Conservation (phyloP, 352 stramenopile species). For the Phytophthora cryptogea region DNA sequence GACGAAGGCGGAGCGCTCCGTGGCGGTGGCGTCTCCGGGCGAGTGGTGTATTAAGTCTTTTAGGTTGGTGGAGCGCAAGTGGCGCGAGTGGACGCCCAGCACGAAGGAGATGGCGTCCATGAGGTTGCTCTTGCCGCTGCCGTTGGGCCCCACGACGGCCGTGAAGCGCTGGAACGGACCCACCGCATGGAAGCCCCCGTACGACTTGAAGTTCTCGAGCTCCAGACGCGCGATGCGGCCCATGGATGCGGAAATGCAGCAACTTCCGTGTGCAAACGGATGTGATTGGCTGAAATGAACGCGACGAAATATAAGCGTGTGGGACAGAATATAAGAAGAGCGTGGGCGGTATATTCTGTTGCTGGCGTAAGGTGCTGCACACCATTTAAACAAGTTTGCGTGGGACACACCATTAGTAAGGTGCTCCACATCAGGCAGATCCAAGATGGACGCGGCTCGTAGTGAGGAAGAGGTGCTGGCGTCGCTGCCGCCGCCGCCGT, state of each 20-base stretch:
- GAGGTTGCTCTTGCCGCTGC: constrained; percentile 92
- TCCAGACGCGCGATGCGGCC: constrained; percentile 93
- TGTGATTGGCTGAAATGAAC: too few species aligned
- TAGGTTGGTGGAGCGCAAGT: constrained; percentile 96
- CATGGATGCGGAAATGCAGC: constrained; percentile 43
- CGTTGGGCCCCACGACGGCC: constrained; percentile 98
- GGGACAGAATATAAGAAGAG: too few species aligned
- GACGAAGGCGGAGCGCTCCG: constrained; percentile 80
- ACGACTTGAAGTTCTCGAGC: constrained; percentile 99
- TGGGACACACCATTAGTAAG: too few species aligned
- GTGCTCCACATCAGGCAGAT: too few species aligned
- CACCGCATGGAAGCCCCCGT: constrained; percentile 93
- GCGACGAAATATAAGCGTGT: too few species aligned
- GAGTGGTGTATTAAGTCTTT: constrained; percentile 95
- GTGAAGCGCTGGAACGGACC: constrained; percentile 98
- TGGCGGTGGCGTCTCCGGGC: constrained; percentile 35
- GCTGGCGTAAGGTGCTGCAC: too few species aligned
- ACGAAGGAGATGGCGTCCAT: constrained; percentile 99
- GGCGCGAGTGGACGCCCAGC: constrained; percentile 95
- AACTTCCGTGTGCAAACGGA: too few species aligned
- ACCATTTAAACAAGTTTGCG: too few species aligned
- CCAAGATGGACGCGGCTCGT: constrained; percentile 2
- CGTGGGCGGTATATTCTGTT: too few species aligned
- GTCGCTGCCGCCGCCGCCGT: constrained; percentile 34
- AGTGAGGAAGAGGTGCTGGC: constrained; percentile 36